Conservation (phyloP, 352 stramenopile genomes). For the Halophytophthora polymorphica region DNA sequence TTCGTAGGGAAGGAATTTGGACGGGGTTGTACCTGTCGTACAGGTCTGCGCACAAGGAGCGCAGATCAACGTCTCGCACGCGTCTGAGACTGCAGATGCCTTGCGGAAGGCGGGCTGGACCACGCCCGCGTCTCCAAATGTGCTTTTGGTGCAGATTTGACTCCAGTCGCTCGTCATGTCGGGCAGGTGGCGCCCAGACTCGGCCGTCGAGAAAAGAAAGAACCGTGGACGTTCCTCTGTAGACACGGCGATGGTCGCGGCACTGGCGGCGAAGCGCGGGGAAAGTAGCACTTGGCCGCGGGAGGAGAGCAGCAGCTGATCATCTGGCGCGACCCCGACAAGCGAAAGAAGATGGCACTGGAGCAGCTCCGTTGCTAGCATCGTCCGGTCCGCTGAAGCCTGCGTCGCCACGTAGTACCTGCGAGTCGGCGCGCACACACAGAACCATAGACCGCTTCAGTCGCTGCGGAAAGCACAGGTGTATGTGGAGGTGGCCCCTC, state of each 20-base stretch:
- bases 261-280: conserved; percentile 14
- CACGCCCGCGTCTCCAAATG: conserved; percentile 43
- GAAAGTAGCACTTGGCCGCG: conserved; percentile 35
- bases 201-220: conserved; percentile 34
- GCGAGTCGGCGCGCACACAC: background rate
- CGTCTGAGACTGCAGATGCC: background rate
- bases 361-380: conserved; percentile 50
- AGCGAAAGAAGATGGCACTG: conserved; percentile 76
- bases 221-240: conserved; percentile 21
- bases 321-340: conserved; percentile 45
- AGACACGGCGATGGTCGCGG: conserved; percentile 15
- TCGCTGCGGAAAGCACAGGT: conserved; percentile 9
- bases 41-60: conserved; percentile 62
- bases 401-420: conserved; percentile 44
- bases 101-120: conserved; percentile 56
- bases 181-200: background rate
- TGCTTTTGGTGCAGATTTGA: conserved; percentile 59
- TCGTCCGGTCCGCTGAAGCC: conserved; percentile 10
- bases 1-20: background rate
- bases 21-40: conserved; percentile 41
- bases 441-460: too few species aligned
- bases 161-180: conserved; percentile 43
- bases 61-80: conserved; percentile 39
- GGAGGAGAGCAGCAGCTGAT: conserved; percentile 54
- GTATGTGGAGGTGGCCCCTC: background rate